Evolutionary conservation across 2,329 filamentous ascomycete genomes (phyloP).

Genomic region (Apiospora malaysiana): DNA sequence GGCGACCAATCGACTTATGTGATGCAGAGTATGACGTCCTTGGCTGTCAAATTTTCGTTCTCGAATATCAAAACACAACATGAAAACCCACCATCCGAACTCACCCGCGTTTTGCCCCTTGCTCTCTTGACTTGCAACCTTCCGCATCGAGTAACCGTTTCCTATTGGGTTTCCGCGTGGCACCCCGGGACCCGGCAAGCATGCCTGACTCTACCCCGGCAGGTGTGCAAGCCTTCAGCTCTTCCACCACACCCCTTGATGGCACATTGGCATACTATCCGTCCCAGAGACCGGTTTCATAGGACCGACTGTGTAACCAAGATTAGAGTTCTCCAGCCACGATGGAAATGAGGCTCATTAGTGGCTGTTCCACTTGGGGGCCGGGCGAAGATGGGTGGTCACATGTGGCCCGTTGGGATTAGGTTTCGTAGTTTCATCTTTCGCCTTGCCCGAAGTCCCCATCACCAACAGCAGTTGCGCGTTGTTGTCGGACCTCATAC

Average conservation of each 20-base stretch:
- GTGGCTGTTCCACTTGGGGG: slow-evolving; percentile 5
- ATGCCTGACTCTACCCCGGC: not conserved
- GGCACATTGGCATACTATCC: not conserved
- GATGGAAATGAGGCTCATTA: slow-evolving; percentile 7
- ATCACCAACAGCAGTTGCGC: not conserved
- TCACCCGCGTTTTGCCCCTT: not conserved
- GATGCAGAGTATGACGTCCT: not conserved
- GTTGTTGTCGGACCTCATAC: not conserved
- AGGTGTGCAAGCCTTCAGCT: not conserved
- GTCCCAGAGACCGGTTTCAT: not conserved
- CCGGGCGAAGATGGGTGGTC: slow-evolving; percentile 2
- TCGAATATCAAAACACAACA: not conserved
- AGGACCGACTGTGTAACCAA: slow-evolving; percentile 2
- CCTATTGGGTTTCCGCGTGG: not conserved
- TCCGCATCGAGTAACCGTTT: not conserved
- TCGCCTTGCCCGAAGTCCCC: slow-evolving; percentile 10
- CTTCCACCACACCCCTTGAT: not conserved
- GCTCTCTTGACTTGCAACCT: not conserved
- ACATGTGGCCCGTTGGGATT: not conserved
- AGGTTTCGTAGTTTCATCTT: slow-evolving; percentile 3
- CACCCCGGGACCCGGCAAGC: not conserved
- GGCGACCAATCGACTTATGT: not conserved
- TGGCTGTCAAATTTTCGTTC: not conserved
- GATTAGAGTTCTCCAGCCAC: not conserved
- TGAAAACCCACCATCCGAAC: not conserved